Evolutionary conservation across 306 rosid species (phyloP), one percentile per base, ranked within the genome.

Genomic region (Cicer pinnatifidum): DNA sequence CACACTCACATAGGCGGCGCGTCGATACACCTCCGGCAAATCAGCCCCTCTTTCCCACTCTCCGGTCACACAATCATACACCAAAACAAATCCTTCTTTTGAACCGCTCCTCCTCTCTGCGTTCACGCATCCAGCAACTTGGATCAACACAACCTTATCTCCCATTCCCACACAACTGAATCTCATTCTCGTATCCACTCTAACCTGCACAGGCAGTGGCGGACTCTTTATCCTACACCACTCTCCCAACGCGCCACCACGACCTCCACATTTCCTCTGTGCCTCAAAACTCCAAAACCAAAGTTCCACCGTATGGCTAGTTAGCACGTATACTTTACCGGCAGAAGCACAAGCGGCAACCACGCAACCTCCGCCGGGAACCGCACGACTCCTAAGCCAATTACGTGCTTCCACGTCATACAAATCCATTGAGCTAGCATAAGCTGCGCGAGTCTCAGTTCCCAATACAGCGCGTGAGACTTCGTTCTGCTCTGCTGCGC

Each of bases 361-460:
- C 17, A 87, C 88, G 33, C 97, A 91, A 0, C 97, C 97, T 0
- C 93, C 92, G 0, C 88, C 88, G 0, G 97, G 93, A 0, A 91
- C 89, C 0, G 82, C 63, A 6, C 89, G 80, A 71, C 97, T 88
- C 48, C 86, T 76, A 13, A 88, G 79, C 97, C 97, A 91, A 54
- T 3, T 46, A 44, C 86, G 81, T 11, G 84, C 66, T 64, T 80
- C 93, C 74, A 85, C 90, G 15, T 88, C 90, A 65, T 76, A 91
- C 88, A 91, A 81, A 28, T 91, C 97, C 93, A 91, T 88, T 1
- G 97, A 87, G 52, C 93, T 84, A 1, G 93, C 93, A 20, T 91
- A 91, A 0, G 80, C 88, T 0, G 86, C 88, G 16, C 86, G 96
- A 0, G 83, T 82, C 68, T 80, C 92, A 4, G 82, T 59, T 0